Percentiles rank a stretch among this genome's conserved stretches.
phyloP scores from a whole-genome alignment of 495 filamentous ascomycete species.

The Podospora bellae-mahoneyi region DNA sequence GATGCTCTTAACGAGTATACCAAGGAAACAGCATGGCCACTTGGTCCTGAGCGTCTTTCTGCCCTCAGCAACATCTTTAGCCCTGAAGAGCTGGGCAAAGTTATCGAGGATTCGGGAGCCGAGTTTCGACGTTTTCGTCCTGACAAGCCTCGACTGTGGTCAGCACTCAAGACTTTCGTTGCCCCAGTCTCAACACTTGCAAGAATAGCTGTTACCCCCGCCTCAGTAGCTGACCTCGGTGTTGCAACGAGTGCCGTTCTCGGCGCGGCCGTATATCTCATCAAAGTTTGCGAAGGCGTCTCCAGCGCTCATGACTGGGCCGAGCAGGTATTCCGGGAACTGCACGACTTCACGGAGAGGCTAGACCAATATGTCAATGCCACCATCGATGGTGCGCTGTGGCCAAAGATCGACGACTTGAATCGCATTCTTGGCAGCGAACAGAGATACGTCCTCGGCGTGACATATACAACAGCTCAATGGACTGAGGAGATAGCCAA shows the following conservation, averaged over 20 bases:
- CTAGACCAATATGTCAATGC: background rate
- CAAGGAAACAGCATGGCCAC: background rate
- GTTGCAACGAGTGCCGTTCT: background rate
- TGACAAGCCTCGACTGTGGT: background rate
- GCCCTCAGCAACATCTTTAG: background rate
- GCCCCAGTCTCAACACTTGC: background rate
- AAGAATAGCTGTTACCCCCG: background rate
- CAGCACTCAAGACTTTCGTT: background rate
- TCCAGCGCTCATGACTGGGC: conserved; percentile 19
- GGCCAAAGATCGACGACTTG: background rate
- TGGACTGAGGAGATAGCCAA: background rate
- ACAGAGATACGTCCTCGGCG: background rate
- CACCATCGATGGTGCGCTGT: background rate
- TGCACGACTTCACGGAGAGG: conserved; percentile 16
- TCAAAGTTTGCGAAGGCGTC: conserved; percentile 17
- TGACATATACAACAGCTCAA: background rate
- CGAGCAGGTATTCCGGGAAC: conserved; percentile 19
- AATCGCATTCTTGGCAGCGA: background rate
- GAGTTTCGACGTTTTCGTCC: background rate
- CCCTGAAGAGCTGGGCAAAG: background rate
- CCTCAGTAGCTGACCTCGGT: background rate
- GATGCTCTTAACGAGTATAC: background rate
- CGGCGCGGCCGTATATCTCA: background rate
- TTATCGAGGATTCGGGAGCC: background rate
- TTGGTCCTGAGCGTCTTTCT: background rate